Evolutionary conservation across 768 basidiomycete genomes (phyloP).

Genomic region (Mycena olivaceomarginata): DNA sequence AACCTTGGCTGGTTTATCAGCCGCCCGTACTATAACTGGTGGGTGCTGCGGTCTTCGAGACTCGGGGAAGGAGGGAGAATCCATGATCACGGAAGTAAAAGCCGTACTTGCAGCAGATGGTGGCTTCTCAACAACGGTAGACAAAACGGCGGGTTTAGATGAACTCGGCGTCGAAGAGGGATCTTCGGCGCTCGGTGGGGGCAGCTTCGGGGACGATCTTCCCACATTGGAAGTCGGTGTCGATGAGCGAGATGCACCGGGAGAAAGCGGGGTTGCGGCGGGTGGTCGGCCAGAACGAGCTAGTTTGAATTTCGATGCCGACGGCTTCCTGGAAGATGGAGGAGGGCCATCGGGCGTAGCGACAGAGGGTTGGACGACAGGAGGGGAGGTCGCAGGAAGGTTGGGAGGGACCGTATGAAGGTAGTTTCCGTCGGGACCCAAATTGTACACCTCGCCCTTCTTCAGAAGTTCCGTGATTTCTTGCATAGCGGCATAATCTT

Average conservation of each 20-base stretch:
- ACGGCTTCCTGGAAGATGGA: constrained; percentile 55
- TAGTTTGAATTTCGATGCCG: constrained; percentile 72
- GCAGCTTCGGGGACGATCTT: constrained; percentile 60
- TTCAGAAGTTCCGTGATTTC: constrained; percentile 72
- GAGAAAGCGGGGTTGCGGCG: constrained; percentile 19
- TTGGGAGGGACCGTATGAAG: constrained; percentile 50
- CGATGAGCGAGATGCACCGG: constrained; percentile 41
- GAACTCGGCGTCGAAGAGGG: constrained; percentile 4
- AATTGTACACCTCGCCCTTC: constrained; percentile 72
- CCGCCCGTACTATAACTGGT: constrained; percentile 36
- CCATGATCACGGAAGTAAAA: constrained; percentile 55
- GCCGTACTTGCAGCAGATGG: constrained; percentile 10
- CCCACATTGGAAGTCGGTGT: constrained; percentile 53
- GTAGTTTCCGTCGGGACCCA: constrained; percentile 67
- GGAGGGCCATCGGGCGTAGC: constrained; percentile 43
- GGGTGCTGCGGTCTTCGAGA: constrained; percentile 38
- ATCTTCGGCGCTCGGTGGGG: constrained; percentile 16
- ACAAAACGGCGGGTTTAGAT: constrained; percentile 23
- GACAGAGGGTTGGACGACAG: constrained; percentile 27
- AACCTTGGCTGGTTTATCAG: constrained; percentile 42
- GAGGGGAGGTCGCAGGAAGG: constrained; percentile 22
- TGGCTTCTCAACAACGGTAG: constrained; percentile 41
- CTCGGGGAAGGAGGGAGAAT: constrained; percentile 62
- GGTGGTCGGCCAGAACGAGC: constrained; percentile 51
- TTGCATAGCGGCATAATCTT: constrained; percentile 64